phyloP scores from a whole-genome alignment of 2,329 filamentous ascomycete species.

The Exophiala spinifera region DNA sequence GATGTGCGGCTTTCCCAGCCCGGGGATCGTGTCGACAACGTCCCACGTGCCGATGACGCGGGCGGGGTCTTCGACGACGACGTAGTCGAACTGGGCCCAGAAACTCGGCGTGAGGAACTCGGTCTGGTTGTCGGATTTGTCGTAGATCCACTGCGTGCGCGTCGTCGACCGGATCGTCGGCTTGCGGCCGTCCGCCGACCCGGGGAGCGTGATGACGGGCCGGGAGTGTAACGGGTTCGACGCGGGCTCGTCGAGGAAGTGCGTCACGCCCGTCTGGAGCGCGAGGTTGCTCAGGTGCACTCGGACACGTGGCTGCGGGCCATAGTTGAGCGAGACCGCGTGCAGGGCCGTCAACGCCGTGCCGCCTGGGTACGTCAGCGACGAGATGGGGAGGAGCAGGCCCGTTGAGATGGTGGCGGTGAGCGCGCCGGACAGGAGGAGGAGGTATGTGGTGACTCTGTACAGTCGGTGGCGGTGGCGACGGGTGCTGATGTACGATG shows the following conservation, averaged over 20 bases:
- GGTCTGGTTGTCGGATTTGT: constrained; percentile 56
- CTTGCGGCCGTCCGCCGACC: constrained; percentile 26
- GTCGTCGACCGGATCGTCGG: constrained; percentile 17
- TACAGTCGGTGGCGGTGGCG: constrained; percentile 60
- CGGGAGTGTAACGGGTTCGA: constrained; percentile 16
- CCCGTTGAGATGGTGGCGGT: constrained; percentile 60
- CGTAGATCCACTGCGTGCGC: constrained; percentile 50
- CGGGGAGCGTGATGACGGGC: constrained; percentile 24
- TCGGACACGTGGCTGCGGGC: constrained; percentile 31
- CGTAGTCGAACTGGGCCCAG: constrained; percentile 59
- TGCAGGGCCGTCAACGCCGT: constrained; percentile 61
- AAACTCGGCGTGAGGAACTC: constrained; percentile 50
- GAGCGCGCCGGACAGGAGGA: constrained; percentile 59
- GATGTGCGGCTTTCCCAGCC: constrained; percentile 50
- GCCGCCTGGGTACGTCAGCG: constrained; percentile 91
- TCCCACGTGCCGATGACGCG: constrained; percentile 53
- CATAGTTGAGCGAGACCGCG: constrained; percentile 23
- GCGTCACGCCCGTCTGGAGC: constrained; percentile 62
- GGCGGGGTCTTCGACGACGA: constrained; percentile 52
- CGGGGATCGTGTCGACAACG: constrained; percentile 48
- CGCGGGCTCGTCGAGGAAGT: constrained; percentile 51
- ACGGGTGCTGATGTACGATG: constrained; percentile 66
- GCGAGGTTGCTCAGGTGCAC: constrained; percentile 61
- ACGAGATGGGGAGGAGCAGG: constrained; percentile 76
- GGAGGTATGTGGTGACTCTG: constrained; percentile 50